Evolutionary conservation across 768 basidiomycete genomes (phyloP), one percentile per base, ranked within the genome.

Genomic region (Pleurotus tuoliensis): DNA sequence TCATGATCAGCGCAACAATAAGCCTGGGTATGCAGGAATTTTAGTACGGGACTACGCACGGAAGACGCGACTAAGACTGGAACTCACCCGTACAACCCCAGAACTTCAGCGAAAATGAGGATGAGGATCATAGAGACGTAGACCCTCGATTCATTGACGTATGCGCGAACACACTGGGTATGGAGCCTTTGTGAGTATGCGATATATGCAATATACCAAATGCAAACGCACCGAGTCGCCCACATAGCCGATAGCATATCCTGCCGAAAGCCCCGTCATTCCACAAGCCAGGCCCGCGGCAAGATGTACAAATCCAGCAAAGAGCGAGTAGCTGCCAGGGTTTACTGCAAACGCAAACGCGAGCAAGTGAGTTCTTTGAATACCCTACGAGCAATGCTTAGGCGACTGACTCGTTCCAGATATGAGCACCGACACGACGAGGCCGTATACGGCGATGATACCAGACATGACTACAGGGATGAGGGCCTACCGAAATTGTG

Each of bases 381-480:
- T 30, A 30, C 27, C 27, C 27, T 30, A 34, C 7, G 30, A 34
- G 8, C 7, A 34, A 9, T 11, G 9, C 30, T 3, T 34, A 9
- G 8, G 4, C 4, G 52, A 74, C 80, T 60, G 61, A 80, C 76
- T 56, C 59, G 72, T 66, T 56, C 92, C 92, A 15, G 89, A 81
- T 59, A 97, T 97, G 56, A 98, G 82, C 27, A 98, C 95, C 3
- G 92, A 91, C 12, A 98, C 95, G 7, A 98, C 96, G 41, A 98
- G 81, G 6, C 95, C 95, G 67, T 98, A 98, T 38, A 98, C 95
- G 27, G 95, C 94, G 62, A 97, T 95, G 71, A 97, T 97, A 74
- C 95, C 94, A 57, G 93, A 91, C 94, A 98, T 97, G 70, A 98
- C 94, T 37, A 97, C 94, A 3, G 95, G 95, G 61, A 98, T 94